A percentile compares a stretch with the other conserved stretches of the same genome.
These are phyloP conservation scores for Fusarium continuum DNA, from an alignment of 2,329 filamentous ascomycete species.

Conservation along the genomic window DNA sequence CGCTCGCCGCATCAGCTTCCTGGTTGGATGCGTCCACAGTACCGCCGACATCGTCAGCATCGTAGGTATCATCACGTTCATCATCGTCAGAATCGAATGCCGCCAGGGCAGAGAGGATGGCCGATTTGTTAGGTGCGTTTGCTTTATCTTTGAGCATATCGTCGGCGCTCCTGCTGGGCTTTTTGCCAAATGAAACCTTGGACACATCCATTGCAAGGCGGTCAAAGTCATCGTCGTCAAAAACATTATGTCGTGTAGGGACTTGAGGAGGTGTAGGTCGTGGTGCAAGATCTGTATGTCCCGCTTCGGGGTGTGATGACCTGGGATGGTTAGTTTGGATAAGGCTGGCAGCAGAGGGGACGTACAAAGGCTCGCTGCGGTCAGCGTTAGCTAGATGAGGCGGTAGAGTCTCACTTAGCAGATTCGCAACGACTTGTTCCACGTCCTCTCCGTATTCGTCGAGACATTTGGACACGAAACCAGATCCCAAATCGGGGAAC, in stretches of 20 bases:
- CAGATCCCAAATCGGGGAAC: constrained; percentile 86
- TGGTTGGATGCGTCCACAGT: constrained; percentile 78
- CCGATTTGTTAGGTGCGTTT: constrained; percentile 77
- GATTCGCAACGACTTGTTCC: constrained; percentile 81
- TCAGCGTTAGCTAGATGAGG: constrained; percentile 71
- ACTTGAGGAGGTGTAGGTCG: constrained; percentile 65
- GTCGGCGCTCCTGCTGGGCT: constrained; percentile 72
- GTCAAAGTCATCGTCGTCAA: constrained; percentile 83
- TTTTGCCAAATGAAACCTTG: constrained; percentile 82
- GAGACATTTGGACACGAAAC: constrained; percentile 80
- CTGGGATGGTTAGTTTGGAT: constrained; percentile 40
- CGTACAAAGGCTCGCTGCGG: constrained; percentile 69
- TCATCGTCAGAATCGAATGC: constrained; percentile 94
- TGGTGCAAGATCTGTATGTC: constrained; percentile 59
- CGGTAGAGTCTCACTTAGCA: constrained; percentile 81
- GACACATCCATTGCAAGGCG: constrained; percentile 71
- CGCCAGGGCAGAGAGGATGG: constrained; percentile 87
- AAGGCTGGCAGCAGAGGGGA: constrained; percentile 16
- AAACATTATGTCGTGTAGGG: constrained; percentile 74
- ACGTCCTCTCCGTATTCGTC: constrained; percentile 81
- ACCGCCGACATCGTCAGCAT: constrained; percentile 89
- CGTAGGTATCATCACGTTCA: constrained; percentile 96
- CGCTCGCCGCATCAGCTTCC: constrained; percentile 57
- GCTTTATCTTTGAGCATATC: constrained; percentile 73
- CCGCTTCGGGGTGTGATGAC: constrained; percentile 41